Evolutionary conservation across 163 green algal species (phyloP), one percentile per base, ranked within the genome.

Genomic region (Chlorella variabilis): DNA sequence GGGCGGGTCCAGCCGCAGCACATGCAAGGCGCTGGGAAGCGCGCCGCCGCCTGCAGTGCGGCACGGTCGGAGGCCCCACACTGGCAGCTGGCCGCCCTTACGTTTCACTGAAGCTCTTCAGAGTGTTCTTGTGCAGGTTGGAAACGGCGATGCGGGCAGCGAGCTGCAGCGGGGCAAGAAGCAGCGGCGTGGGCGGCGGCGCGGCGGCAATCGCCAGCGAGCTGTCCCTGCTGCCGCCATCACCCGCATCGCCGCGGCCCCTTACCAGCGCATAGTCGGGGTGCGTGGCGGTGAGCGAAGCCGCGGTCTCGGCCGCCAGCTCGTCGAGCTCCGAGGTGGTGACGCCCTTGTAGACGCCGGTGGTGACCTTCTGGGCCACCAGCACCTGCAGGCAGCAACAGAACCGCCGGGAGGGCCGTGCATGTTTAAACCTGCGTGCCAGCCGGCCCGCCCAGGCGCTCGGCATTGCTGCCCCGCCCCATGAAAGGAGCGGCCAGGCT

Each of bases 121-220:
- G 81, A 0, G 97, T 99, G 83, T 96, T 98, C 94, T 99, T 99
- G 93, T 99, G 97, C 76, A 99, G 89, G 92, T 99, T 99, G 73
- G 97, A 99, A 38, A 99, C 96, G 0, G 97, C 96, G 76, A 99
- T 99, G 38, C 97, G 90, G 6, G 97, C 97, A 11, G 97, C 97
- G 4, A 99, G 94, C 96, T 99, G 95, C 88, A 69, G 27, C 8
- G 45, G 39, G 27, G 36, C 42, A 15, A n/a, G 4, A 41, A 29
- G 34, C 15, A 17, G 3, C 56, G 3, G 1, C 13, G 54, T 69
- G 34, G 31, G 49, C 39, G 39, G 73, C 73, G 33, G 17, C 59
- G 36, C 4, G 29, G 39, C 39, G 4, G 45, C 45, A 15, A 54
- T 11, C 45, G 15, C 45, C 45, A 54, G 33, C 20, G 33, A 25